Percentiles rank a stretch among this genome's conserved stretches.
These are phyloP conservation scores for Yarrowia porcina DNA, from an alignment of 805 yeast species.

Conservation along the genomic window DNA sequence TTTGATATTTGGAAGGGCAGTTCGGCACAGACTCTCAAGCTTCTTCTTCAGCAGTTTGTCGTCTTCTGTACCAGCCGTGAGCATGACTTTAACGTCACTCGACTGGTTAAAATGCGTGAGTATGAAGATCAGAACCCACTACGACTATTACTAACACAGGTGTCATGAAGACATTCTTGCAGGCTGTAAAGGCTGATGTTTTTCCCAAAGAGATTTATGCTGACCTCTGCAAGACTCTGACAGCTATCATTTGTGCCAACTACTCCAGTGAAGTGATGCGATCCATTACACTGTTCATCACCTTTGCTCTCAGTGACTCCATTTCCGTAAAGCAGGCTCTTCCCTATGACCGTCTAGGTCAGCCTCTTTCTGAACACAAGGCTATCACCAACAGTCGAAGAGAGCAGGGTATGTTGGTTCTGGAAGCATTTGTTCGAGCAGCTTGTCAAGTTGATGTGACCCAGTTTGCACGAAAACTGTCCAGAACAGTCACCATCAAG, in stretches of 20 bases:
- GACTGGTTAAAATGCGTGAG: conserved; percentile 50
- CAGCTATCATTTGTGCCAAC: conserved; percentile 45
- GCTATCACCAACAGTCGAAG: not conserved
- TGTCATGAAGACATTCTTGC: conserved; percentile 47
- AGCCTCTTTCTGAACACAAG: not conserved
- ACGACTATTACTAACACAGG: conserved; percentile 6
- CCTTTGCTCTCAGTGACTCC: conserved; percentile 45
- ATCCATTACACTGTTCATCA: conserved; percentile 50
- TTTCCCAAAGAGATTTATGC: conserved; percentile 43
- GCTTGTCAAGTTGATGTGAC: conserved; percentile 37
- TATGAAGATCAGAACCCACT: not conserved
- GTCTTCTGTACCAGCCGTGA: conserved; percentile 54
- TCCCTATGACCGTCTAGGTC: conserved; percentile 36
- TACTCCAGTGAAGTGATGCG: conserved; percentile 55
- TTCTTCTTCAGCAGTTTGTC: conserved; percentile 56
- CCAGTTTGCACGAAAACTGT: conserved; percentile 35
- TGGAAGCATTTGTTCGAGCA: conserved; percentile 28
- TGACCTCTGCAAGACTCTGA: conserved; percentile 42
- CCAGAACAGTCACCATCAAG: conserved; percentile 59
- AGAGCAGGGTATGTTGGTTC: conserved; percentile 2
- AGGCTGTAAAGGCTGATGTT: conserved; percentile 46
- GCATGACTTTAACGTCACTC: conserved; percentile 49
- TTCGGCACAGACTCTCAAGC: conserved; percentile 47
- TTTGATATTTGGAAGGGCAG: conserved; percentile 54
- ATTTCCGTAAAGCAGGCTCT: conserved; percentile 28